phyloP scores from a whole-genome alignment of 2,329 filamentous ascomycete genomes.

The Bretziella fagacearum region DNA sequence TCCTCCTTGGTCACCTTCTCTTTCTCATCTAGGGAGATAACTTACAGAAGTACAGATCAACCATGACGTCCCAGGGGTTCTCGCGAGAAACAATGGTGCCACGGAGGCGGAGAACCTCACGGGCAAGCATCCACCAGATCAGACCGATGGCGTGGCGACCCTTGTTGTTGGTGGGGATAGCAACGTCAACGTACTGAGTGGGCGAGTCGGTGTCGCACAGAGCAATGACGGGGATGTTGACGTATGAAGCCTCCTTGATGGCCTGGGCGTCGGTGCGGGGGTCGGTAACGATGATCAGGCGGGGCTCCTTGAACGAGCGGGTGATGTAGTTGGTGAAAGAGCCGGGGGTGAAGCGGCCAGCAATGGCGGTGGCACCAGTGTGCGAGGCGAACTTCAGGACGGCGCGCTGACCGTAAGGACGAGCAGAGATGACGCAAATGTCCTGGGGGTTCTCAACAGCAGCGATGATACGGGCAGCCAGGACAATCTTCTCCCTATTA shows the following conservation, averaged over 20 bases:
- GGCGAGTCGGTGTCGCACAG: conserved; percentile 98
- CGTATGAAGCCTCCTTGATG: conserved; percentile 99
- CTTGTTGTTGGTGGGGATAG: conserved; percentile 99
- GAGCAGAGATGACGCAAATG: conserved; percentile 97
- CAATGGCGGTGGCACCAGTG: conserved; percentile 95
- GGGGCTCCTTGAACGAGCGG: conserved; percentile 99
- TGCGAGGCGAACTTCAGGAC: conserved; percentile 99
- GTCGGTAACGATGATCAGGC: conserved; percentile 98
- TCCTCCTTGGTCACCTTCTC: neutral
- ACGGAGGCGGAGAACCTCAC: conserved; percentile 97
- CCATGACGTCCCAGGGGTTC: conserved; percentile 97
- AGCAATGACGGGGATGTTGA: conserved; percentile 99
- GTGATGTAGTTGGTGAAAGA: conserved; percentile 99
- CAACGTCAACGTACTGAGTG: conserved; percentile 98
- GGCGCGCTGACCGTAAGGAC: conserved; percentile 97
- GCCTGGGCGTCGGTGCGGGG: conserved; percentile 98
- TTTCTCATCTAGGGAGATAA: conserved; percentile 16
- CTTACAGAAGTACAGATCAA: conserved; percentile 97
- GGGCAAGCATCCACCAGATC: conserved; percentile 98
- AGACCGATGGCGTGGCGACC: conserved; percentile 97
- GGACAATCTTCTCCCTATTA: conserved; percentile 94
- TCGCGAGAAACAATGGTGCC: conserved; percentile 93
- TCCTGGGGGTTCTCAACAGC: conserved; percentile 99
- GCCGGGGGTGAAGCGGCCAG: conserved; percentile 98
- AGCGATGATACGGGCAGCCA: conserved; percentile 96